phyloP scores from a whole-genome alignment of 148 eudicot species.

The Mesembryanthemum crystallinum region DNA sequence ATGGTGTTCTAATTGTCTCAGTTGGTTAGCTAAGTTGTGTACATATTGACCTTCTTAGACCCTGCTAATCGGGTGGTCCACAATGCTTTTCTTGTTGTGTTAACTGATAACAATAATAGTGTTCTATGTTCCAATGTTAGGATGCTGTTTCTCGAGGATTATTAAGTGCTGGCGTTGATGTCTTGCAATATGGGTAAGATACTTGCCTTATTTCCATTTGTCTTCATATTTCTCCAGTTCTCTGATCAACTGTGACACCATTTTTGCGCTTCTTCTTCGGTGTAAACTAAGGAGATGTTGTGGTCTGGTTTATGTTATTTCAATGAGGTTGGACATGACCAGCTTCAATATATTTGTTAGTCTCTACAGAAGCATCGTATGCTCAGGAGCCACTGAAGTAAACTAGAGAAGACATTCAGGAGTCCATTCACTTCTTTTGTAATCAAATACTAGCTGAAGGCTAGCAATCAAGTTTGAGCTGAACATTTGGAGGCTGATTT shows the following conservation, averaged over 20 bases:
- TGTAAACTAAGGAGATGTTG: neutral
- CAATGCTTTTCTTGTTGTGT: neutral
- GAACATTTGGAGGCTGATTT: neutral
- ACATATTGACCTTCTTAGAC: neutral
- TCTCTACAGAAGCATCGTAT: neutral
- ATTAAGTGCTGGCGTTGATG: conserved; percentile 68
- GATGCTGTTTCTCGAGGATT: conserved; percentile 97
- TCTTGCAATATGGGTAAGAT: conserved; percentile 83
- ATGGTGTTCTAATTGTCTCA: neutral
- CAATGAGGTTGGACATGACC: neutral
- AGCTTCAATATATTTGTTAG: neutral
- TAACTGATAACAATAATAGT: neutral
- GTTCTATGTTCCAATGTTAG: conserved; percentile 44
- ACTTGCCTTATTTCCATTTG: neutral
- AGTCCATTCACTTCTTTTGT: neutral
- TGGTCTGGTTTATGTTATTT: neutral
- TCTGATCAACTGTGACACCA: neutral
- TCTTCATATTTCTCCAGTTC: neutral
- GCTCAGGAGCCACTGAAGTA: neutral
- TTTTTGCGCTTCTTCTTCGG: neutral
- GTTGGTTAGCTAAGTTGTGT: neutral
- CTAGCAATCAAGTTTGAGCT: neutral
- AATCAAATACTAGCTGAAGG: neutral
- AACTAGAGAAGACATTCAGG: neutral
- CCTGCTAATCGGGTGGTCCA: neutral